Evolutionary conservation across 108 stramenopile species (phyloP), one percentile per base, ranked within the genome.

Genomic region (Fragilaria crotonensis): DNA sequence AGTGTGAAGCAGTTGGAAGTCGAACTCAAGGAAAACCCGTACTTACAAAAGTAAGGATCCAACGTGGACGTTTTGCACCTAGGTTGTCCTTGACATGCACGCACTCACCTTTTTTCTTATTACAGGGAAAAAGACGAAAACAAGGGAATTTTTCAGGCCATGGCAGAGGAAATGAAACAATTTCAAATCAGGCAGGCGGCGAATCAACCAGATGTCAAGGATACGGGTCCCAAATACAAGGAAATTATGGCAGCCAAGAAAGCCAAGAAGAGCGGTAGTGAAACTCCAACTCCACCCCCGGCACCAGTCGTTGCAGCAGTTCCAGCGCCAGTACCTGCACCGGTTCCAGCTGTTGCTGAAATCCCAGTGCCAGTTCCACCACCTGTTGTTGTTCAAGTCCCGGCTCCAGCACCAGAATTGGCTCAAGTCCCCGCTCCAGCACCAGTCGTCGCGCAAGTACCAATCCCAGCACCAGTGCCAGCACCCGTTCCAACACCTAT

Each of bases 1-100:
- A 53, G 63, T 9, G 73, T 91, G 5, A 59, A 68, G 52, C 30
- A 58, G 19, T 70, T 91, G 26, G 58, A 60, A 25, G 76, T 75
- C 7, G 41, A 60, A 17, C 60, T 83, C 64, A 25, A 48, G 2
- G 57, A 70, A n/a, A 89, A 89, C 70, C 88, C 88, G 11, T 82
- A 89, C 65, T 62, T 85, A 25, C 68, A 74, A 45, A 71, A 73
- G 64, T 65, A 48, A 63, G 68, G 14, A 41, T 11, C 14, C n/a
- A n/a, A n/a, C n/a, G n/a, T n/a, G n/a, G n/a, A n/a, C n/a, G n/a
- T n/a, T n/a, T n/a, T n/a, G n/a, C n/a, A n/a, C n/a, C n/a, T n/a
- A n/a, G n/a, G n/a, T n/a, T n/a, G n/a, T n/a, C n/a, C n/a, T n/a
- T n/a, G n/a, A n/a, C n/a, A n/a, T n/a, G n/a, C n/a, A n/a, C n/a